These are phyloP conservation scores for Calonectria pseudoturangicola DNA, from an alignment of 2,329 filamentous ascomycete genomes.

Conservation along the genomic window DNA sequence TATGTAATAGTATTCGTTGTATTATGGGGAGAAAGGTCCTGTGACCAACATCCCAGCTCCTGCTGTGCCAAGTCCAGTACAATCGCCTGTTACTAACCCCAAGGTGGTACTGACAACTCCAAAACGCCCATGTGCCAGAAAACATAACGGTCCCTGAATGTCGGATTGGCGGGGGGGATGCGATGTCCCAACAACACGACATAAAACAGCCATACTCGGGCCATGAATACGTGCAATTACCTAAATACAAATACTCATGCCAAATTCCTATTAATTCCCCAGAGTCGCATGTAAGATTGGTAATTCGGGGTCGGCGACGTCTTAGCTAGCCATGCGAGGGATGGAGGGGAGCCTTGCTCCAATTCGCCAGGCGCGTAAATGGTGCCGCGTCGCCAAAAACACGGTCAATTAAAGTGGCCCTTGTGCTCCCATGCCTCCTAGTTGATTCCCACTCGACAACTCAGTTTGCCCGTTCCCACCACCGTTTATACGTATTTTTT, in stretches of 20 bases:
- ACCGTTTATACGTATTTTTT: conserved; percentile 21
- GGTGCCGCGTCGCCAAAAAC: conserved; percentile 56
- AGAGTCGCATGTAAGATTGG: not conserved
- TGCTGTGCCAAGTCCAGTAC: too few species aligned
- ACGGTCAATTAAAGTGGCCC: conserved; percentile 50
- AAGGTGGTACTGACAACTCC: too few species aligned
- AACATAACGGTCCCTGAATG: not conserved
- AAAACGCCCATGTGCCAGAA: too few species aligned
- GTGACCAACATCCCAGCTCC: too few species aligned
- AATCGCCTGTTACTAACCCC: too few species aligned
- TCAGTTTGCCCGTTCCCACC: conserved; percentile 6
- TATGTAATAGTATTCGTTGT: not conserved
- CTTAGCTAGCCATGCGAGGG: conserved; percentile 1
- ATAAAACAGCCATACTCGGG: not conserved
- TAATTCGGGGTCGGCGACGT: not conserved
- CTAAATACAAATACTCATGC: not conserved
- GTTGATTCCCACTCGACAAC: conserved; percentile 28
- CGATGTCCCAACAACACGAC: not conserved
- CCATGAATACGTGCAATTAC: too few species aligned
- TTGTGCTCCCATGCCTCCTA: conserved; percentile 38
- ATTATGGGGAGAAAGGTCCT: too few species aligned
- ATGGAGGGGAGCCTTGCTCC: conserved; percentile 25
- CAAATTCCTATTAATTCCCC: not conserved
- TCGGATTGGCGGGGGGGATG: not conserved
- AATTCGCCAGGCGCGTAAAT: conserved; percentile 53